Percentiles rank a stretch among this genome's conserved stretches.
Conservation (phyloP, 345 rosid genomes). For the Syzygium aqueum region DNA sequence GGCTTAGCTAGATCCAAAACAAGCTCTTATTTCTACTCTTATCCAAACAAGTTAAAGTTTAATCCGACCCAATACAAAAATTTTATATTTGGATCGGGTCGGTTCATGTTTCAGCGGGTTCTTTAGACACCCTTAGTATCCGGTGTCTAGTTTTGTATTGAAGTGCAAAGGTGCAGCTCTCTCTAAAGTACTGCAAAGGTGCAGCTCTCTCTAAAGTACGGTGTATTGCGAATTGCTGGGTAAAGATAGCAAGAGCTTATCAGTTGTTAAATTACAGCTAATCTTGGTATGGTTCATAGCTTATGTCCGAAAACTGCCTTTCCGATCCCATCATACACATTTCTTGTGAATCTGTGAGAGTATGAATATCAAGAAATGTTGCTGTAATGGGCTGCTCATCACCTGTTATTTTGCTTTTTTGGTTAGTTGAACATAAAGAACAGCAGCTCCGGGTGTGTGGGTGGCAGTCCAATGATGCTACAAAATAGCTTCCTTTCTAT, state of each 20-base stretch:
- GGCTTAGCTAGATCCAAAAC: too few relatives aligned
- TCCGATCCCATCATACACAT: neutral
- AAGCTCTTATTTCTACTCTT: too few relatives aligned
- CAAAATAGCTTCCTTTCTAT: neutral
- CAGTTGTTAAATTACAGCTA: neutral
- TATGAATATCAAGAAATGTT: neutral
- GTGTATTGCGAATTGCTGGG: neutral
- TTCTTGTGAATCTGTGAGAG: neutral
- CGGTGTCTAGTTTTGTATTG: conserved; percentile 37
- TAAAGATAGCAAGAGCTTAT: neutral
- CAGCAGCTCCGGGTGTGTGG: neutral
- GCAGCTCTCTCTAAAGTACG: neutral
- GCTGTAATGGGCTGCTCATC: neutral
- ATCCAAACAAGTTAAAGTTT: too few relatives aligned
- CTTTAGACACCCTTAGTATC: conserved; percentile 9
- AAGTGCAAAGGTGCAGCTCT: conserved; percentile 40
- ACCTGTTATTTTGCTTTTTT: neutral
- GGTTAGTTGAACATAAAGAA: neutral
- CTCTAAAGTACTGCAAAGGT: conserved; percentile 37
- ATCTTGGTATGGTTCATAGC: neutral
- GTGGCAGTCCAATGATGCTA: neutral
- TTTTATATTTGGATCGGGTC: too few relatives aligned
- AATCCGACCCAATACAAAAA: too few relatives aligned
- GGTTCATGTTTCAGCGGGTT: too few relatives aligned
- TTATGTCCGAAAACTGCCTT: neutral